These are phyloP conservation scores for Fusarium sororula DNA, from an alignment of 2,329 filamentous ascomycete genomes.

Conservation along the genomic window DNA sequence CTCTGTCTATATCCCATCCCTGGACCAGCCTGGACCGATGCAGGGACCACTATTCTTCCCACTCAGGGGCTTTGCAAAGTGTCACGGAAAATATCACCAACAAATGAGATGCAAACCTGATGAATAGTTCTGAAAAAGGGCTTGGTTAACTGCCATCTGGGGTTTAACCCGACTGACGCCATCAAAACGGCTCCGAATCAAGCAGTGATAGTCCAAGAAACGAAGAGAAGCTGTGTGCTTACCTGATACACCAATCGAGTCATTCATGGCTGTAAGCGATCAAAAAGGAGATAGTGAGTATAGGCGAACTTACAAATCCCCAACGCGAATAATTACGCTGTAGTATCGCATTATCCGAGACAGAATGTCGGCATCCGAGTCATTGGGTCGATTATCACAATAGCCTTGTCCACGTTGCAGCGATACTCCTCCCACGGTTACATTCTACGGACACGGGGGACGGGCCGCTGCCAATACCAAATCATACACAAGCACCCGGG, in stretches of 20 bases:
- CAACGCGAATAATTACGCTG: background rate
- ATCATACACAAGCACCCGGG: too few relatives aligned
- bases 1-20: background rate
- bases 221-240: background rate
- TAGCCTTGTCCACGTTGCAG: background rate
- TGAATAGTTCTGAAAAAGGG: background rate
- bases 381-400: background rate
- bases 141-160: background rate
- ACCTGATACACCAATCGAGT: background rate
- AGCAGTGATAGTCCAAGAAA: background rate
- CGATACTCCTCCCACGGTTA: background rate
- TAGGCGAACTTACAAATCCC: background rate
- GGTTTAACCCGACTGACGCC: background rate
- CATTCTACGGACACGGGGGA: conserved; percentile 11
- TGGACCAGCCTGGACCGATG: conserved; percentile 3
- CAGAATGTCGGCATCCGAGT: conserved; percentile 9
- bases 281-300: background rate
- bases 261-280: background rate
- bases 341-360: background rate
- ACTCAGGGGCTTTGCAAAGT: conserved; percentile 27
- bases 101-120: background rate
- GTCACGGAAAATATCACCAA: conserved; percentile 19
- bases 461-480: conserved; percentile 29
- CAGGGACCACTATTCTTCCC: conserved; percentile 33
- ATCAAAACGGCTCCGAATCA: background rate